A percentile compares a stretch with the other conserved stretches of the same genome.
Conservation (phyloP, 805 yeast genomes). For the Candida manassasensis region DNA sequence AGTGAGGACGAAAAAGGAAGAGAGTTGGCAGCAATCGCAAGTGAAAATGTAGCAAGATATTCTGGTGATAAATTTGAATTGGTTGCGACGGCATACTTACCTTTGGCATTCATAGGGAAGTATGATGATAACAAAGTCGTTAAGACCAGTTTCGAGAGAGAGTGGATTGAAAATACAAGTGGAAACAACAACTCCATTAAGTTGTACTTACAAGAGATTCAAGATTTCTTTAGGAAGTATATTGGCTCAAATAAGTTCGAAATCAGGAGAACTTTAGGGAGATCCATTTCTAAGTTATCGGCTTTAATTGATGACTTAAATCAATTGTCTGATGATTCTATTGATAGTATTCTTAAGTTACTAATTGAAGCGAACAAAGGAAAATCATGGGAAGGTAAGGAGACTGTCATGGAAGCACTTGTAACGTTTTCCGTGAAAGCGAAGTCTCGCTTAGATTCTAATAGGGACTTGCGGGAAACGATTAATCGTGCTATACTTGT, state of each 20-base stretch:
- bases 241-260: slow-evolving; percentile 56
- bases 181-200: slow-evolving; percentile 69
- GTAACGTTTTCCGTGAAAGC: slow-evolving; percentile 52
- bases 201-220: slow-evolving; percentile 66
- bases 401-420: slow-evolving; percentile 64
- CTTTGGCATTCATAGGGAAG: slow-evolving; percentile 73
- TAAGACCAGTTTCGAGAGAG: slow-evolving; percentile 47
- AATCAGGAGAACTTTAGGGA: slow-evolving; percentile 67
- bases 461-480: slow-evolving; percentile 26
- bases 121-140: slow-evolving; percentile 54
- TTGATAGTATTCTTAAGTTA: slow-evolving; percentile 40
- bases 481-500: slow-evolving; percentile 43
- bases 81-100: slow-evolving; percentile 62
- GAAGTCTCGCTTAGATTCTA: slow-evolving; percentile 25
- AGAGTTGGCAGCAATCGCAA: slow-evolving; percentile 53
- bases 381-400: slow-evolving; percentile 87
- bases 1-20: slow-evolving; percentile 44
- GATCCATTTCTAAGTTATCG: slow-evolving; percentile 57
- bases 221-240: slow-evolving; percentile 44
- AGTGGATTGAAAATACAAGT: slow-evolving; percentile 75
- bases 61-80: slow-evolving; percentile 63
- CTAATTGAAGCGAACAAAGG: slow-evolving; percentile 64
- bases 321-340: slow-evolving; percentile 17
- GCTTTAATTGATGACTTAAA: slow-evolving; percentile 33
- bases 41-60: slow-evolving; percentile 62